Base-by-base conservation (phyloP, 73 alveolate genomes). In the Symbiodinium natans region DNA sequence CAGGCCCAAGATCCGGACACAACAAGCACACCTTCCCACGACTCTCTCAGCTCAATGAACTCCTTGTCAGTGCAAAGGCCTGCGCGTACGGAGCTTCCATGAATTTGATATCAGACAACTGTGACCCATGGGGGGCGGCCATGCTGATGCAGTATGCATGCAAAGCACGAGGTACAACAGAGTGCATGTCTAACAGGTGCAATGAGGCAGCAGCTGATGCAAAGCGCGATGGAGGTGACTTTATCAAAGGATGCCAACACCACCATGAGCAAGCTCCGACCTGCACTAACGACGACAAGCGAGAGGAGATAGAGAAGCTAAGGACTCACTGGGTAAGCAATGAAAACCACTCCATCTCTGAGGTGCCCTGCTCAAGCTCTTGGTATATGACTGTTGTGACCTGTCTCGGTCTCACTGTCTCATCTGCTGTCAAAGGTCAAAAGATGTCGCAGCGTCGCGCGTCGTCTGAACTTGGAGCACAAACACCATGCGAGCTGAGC, bases 31-130 rank as follows among this genome's bases (percentile, higher is more conserved):
- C 97, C 97, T 38, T 90, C 97, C 88, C 88, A 71, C 8, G 97
- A 90, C 41, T 82, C 77, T n/a, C 97, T 82, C 8, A 90, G 77
- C 52, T 90, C 97, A 7, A 71, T 59, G 40, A 90, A 90, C 83
- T 90, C 97, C 88, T 71, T 71, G 88, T 90, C 97, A 29, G 97
- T 41, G 77, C 77, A 33, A 40, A 90, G 52, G 42, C 84, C 84
- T 74, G 43, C 40, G 31, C 27, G 17, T 10, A 10, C 23, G 8
- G 23, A 48, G n/a, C n/a, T n/a, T n/a, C n/a, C n/a, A 25, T 4
- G 4, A 59, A 13, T 19, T 59, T 59, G 29, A 17, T 17, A 48
- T 48, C 23, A 8, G 8, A 17, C 8, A 48, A 10, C 17, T 17
- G 23, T 48, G 23, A 17, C 63, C 63, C 8, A 17, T 17, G 23